Evolutionary conservation across 768 basidiomycete genomes (phyloP).

Genomic region (Dacryopinax primogenitus): DNA sequence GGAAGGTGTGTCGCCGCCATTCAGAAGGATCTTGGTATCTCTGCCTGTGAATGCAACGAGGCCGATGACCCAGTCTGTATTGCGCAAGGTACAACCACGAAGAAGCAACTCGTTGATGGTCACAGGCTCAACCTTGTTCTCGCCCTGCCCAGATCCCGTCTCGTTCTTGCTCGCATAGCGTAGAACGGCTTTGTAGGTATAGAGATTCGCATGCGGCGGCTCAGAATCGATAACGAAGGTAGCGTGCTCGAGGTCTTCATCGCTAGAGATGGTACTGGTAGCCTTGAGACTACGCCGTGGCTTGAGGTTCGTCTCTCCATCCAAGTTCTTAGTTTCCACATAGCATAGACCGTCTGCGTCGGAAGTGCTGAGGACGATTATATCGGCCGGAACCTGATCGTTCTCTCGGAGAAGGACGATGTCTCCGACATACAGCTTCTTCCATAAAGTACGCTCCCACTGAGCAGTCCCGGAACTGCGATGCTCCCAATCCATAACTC

Average conservation of each 20-base stretch:
- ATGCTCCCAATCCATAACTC: slow-evolving; percentile 72
- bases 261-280: slow-evolving; percentile 59
- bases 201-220: slow-evolving; percentile 85
- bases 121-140: slow-evolving; percentile 32
- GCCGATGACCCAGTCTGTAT: slow-evolving; percentile 85
- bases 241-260: slow-evolving; percentile 82
- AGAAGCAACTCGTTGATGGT: slow-evolving; percentile 88
- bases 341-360: slow-evolving; percentile 88
- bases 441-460: slow-evolving; percentile 97
- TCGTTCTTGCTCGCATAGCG: slow-evolving; percentile 47
- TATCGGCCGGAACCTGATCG: slow-evolving; percentile 93
- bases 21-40: slow-evolving; percentile 82
- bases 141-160: slow-evolving; percentile 40
- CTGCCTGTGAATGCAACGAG: slow-evolving; percentile 88
- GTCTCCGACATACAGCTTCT: slow-evolving; percentile 97
- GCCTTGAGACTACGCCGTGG: slow-evolving; percentile 62
- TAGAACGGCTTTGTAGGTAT: slow-evolving; percentile 76
- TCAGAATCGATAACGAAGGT: slow-evolving; percentile 86
- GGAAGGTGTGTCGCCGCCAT: slow-evolving; percentile 86
- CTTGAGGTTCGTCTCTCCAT: slow-evolving; percentile 96
- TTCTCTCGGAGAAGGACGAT: slow-evolving; percentile 80
- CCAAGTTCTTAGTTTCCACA: slow-evolving; percentile 94
- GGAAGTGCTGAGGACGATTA: slow-evolving; percentile 82
- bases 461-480: slow-evolving; percentile 54
- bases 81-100: slow-evolving; percentile 78